Base-by-base conservation (phyloP, 2,329 filamentous ascomycete species). In the Apiospora malaysiana region DNA sequence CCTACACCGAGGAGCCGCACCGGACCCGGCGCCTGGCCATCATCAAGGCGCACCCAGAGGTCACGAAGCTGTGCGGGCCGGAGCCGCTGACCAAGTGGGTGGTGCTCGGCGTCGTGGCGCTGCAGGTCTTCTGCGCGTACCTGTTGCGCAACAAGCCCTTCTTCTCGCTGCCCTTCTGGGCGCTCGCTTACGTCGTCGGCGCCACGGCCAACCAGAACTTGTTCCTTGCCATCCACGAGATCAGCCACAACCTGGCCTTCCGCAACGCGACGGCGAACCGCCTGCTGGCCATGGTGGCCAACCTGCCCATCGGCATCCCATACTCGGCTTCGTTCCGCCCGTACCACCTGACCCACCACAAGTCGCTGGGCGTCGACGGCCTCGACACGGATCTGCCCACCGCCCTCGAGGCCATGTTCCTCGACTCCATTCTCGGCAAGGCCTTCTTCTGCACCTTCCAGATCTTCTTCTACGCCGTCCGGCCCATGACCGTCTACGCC, bases 381-480 rank as follows among this genome's bases (percentile, higher is more conserved):
- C 90, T 99, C 59, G 96, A 99, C 81, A 97, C 95, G 63, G 96
- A 99, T 79, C 91, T 99, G 40, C 96, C 96, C 32, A 98, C 96
- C 23, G 90, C 93, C 67, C 83, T 98, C 68, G 96, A 99, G 85
- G 95, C 94, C 73, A 84, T 97, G 79, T 92, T 99, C 81, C 91
- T 99, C 77, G 93, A 99, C 85, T 98, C 94, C 9, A 91, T 99
- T 77, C 89, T 95, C 23, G 96, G 96, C 81, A 99, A 99, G 84
- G 92, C 96, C 75, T 99, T 99, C 86, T 99, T 99, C 88, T 95
- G 93, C 85, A 99, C 96, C 76, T 99, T 98, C 85, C 96, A 99
- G 84, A 98, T 99, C 82, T 89, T 99, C 80, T 99, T 99, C 88
- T 99, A 99, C 85, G 96, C 96, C 77, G 83, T 99, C 68, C 93